These are phyloP conservation scores for Xylaria sp. DNA, from an alignment of 495 filamentous ascomycete genomes.

Conservation along the genomic window DNA sequence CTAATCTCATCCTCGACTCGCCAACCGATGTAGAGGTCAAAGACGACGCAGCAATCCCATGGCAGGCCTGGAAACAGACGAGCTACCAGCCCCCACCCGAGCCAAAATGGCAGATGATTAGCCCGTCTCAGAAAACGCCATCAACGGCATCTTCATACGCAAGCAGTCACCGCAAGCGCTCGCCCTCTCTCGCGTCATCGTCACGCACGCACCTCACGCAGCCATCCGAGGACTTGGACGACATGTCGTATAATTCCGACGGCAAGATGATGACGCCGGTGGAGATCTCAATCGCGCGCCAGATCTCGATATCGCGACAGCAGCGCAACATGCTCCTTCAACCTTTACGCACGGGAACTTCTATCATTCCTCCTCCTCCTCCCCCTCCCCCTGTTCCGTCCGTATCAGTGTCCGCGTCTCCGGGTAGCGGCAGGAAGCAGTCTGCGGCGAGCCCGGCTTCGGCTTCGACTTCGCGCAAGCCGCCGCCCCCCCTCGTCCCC, in stretches of 20 bases:
- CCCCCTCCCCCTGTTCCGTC: background rate
- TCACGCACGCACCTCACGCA: slow-evolving; percentile 39
- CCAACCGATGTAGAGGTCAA: slow-evolving; percentile 42
- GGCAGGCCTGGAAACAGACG: slow-evolving; percentile 34
- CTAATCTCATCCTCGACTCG: slow-evolving; percentile 56
- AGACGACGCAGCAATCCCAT: slow-evolving; percentile 37
- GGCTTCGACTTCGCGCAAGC: slow-evolving; percentile 9
- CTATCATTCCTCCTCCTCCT: background rate
- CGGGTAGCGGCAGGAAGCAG: slow-evolving; percentile 3
- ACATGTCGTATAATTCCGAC: slow-evolving; percentile 42
- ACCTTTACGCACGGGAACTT: slow-evolving; percentile 37
- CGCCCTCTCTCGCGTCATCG: slow-evolving; percentile 41
- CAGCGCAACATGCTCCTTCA: slow-evolving; percentile 56
- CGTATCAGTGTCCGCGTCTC: slow-evolving; percentile 5
- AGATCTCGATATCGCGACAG: slow-evolving; percentile 64
- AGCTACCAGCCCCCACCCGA: slow-evolving; percentile 46
- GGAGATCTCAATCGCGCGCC: slow-evolving; percentile 64
- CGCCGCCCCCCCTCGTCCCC: slow-evolving; percentile 33
- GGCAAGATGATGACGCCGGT: slow-evolving; percentile 47
- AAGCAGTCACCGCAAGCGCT: slow-evolving; percentile 40
- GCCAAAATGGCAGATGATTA: slow-evolving; percentile 61
- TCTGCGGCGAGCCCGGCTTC: slow-evolving; percentile 19
- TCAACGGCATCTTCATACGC: slow-evolving; percentile 35
- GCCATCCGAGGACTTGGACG: slow-evolving; percentile 44
- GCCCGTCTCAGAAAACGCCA: slow-evolving; percentile 43